phyloP scores from a whole-genome alignment of 73 alveolate genomes.

The Tetrahymena elliotti region DNA sequence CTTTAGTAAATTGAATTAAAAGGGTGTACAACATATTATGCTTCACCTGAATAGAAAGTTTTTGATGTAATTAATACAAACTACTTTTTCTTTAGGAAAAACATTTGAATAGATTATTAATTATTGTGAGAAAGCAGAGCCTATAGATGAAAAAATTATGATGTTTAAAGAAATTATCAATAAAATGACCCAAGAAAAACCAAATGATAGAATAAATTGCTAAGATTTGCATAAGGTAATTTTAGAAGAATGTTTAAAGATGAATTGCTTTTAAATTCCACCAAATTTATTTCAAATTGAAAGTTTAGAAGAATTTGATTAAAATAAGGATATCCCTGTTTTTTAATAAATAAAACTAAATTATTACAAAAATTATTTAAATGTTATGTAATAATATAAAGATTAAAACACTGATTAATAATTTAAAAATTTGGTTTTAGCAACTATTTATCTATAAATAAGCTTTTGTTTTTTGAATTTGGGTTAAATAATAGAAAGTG shows the following conservation, averaged over 20 bases:
- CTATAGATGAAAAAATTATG: not conserved
- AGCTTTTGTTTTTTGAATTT: not conserved
- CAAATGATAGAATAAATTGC: not conserved
- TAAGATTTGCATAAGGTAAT: not conserved
- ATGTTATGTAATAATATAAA: no score
- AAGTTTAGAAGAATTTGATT: not conserved
- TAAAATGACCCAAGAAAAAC: not conserved
- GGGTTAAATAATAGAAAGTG: not conserved
- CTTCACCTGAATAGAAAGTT: not conserved
- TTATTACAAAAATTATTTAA: no score
- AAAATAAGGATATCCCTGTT: not conserved
- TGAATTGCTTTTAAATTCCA: not conserved
- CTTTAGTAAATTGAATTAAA: not conserved
- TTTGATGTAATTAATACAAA: not conserved
- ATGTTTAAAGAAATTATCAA: not conserved
- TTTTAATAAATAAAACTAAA: no score
- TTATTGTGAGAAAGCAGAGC: not conserved
- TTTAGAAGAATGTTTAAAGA: not conserved
- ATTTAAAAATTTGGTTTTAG: no score
- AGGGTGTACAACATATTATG: not conserved
- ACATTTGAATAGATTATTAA: not conserved
- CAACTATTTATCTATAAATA: no score
- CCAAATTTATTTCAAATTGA: not conserved
- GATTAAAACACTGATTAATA: no score
- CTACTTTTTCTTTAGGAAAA: not conserved